phyloP scores from a whole-genome alignment of 148 eudicot genomes.

The Arctostaphylos glauca region DNA sequence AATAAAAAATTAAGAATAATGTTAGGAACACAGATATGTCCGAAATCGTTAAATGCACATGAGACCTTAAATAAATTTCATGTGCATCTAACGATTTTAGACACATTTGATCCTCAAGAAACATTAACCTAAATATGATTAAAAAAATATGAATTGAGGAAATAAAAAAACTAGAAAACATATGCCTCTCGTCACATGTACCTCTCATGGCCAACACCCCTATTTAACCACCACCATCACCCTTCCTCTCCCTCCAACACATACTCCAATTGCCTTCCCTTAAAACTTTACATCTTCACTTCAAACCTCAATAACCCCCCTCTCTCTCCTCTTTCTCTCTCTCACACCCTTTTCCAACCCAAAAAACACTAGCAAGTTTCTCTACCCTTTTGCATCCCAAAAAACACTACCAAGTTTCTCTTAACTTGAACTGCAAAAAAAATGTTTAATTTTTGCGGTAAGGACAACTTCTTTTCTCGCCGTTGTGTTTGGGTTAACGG shows the following conservation, averaged over 20 bases:
- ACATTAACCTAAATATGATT: too few species aligned
- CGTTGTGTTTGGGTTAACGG: slow-evolving; percentile 81
- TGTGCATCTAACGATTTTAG: too few species aligned
- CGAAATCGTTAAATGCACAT: too few species aligned
- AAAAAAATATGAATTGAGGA: too few species aligned
- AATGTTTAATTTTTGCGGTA: slow-evolving; percentile 31
- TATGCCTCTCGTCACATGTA: not conserved
- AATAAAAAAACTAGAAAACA: too few species aligned
- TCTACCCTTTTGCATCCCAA: not conserved
- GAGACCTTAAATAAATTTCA: too few species aligned
- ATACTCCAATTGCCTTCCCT: slow-evolving; percentile 19
- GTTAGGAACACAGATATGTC: too few species aligned
- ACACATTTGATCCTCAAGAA: too few species aligned
- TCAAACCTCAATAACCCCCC: not conserved
- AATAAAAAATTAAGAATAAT: too few species aligned
- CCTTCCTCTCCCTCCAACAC: slow-evolving; percentile 7
- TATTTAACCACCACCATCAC: slow-evolving; percentile 22
- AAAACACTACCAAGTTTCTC: not conserved
- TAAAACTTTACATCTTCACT: slow-evolving; percentile 12
- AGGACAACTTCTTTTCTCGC: slow-evolving; percentile 27
- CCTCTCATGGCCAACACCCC: slow-evolving; percentile 16
- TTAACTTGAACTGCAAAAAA: not conserved
- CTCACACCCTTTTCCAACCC: not conserved
- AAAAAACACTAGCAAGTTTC: not conserved
- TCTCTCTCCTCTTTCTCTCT: not conserved